phyloP scores from a whole-genome alignment of 805 yeast species.

The Metschnikowia corniflorae region DNA sequence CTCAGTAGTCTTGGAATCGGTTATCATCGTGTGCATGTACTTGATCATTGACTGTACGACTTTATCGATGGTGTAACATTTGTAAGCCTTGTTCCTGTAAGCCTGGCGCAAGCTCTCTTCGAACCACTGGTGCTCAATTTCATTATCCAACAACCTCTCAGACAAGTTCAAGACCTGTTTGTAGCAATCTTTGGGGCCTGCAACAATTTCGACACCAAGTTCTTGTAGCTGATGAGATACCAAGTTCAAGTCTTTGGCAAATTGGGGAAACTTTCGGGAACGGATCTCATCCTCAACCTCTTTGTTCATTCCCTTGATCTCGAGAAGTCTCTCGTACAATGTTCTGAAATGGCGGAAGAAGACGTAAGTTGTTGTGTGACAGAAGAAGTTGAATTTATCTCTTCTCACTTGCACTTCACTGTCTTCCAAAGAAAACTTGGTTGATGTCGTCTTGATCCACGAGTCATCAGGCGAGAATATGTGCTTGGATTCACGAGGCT shows the following conservation, averaged over 20 bases:
- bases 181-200: constrained; percentile 61
- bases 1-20: constrained; percentile 77
- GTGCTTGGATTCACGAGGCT: constrained; percentile 28
- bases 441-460: constrained; percentile 40
- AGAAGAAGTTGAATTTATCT: constrained; percentile 70
- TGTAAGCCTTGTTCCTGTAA: constrained; percentile 88
- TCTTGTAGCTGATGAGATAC: constrained; percentile 78
- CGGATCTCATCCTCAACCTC: constrained; percentile 72
- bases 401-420: constrained; percentile 35
- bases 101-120: constrained; percentile 96
- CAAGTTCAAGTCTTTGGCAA: constrained; percentile 83
- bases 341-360: constrained; percentile 84
- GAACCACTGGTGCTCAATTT: constrained; percentile 88
- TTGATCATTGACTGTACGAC: constrained; percentile 71
- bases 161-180: constrained; percentile 73
- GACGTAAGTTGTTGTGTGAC: constrained; percentile 83
- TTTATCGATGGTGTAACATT: constrained; percentile 88
- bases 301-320: constrained; percentile 67
- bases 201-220: constrained; percentile 65
- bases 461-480: constrained; percentile 38
- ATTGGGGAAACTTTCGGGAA: constrained; percentile 59
- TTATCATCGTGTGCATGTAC: constrained; percentile 79
- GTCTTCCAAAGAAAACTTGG: constrained; percentile 26
- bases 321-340: constrained; percentile 73
- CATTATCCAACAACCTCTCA: constrained; percentile 79